These are phyloP conservation scores for Helianthus annuus DNA, from an alignment of 129 eudicot species.

Conservation along the genomic window DNA sequence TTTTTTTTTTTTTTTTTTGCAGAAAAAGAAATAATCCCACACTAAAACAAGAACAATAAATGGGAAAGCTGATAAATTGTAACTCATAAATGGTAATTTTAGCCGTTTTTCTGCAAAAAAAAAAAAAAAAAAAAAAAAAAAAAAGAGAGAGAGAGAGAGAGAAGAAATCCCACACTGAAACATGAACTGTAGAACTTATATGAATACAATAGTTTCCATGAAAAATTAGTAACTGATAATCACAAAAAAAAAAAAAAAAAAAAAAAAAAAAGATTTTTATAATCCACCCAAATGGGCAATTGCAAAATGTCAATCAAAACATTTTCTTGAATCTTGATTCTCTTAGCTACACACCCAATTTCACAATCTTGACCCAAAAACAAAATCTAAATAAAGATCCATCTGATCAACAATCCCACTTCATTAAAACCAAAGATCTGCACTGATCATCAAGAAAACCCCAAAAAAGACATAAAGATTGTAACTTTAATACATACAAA, in stretches of 20 bases:
- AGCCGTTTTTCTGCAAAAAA: too few relatives aligned
- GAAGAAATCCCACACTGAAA: slow-evolving; percentile 14
- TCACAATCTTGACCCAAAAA: slow-evolving; percentile 5
- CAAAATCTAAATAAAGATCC: background rate
- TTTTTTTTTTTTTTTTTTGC: too few relatives aligned
- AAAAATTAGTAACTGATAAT: background rate
- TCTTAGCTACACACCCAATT: background rate
- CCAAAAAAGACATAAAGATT: background rate
- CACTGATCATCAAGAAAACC: background rate
- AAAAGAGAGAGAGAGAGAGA: too few relatives aligned
- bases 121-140: too few relatives aligned
- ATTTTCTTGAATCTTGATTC: background rate
- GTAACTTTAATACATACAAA: slow-evolving; percentile 5
- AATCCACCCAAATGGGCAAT: background rate
- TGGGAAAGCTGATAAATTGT: too few relatives aligned
- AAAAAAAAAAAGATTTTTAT: background rate
- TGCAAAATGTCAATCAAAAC: slow-evolving; percentile 9
- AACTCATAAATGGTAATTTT: too few relatives aligned
- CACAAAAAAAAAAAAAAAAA: background rate
- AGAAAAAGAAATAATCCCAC: too few relatives aligned
- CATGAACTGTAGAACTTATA: background rate
- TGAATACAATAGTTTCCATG: background rate
- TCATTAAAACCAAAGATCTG: slow-evolving; percentile 23
- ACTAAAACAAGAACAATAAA: too few relatives aligned
- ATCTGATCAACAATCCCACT: slow-evolving; percentile 2